Conservation (phyloP, 2,329 filamentous ascomycete species). For the Aspergillus terreus region DNA sequence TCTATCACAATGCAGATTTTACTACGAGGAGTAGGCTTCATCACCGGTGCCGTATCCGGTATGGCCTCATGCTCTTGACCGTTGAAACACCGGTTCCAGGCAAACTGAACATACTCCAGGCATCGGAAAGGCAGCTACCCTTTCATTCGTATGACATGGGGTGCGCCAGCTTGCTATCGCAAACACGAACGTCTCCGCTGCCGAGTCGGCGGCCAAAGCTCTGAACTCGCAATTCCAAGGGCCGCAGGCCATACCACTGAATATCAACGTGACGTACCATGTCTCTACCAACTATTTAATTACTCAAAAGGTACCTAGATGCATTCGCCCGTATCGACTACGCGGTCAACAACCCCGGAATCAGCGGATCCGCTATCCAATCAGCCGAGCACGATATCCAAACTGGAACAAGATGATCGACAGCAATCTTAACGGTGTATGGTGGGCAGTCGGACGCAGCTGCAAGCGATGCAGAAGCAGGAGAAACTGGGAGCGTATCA, state of each 20-base stretch:
- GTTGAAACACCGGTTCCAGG: not conserved
- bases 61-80: not conserved
- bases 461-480: conserved; percentile 9
- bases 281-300: not conserved
- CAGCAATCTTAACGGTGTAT: conserved; percentile 2
- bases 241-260: not conserved
- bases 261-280: not conserved
- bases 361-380: not conserved
- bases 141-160: not conserved
- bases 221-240: not conserved
- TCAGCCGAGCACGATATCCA: not conserved
- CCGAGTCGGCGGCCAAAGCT: not conserved
- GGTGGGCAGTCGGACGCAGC: conserved; percentile 7
- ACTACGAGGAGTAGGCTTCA: not conserved
- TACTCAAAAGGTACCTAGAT: not conserved
- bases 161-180: not conserved
- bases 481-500: conserved; percentile 2
- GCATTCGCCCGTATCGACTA: not conserved
- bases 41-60: not conserved
- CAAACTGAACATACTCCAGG: not conserved
- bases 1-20: not conserved
- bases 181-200: not conserved
- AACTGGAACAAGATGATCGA: not conserved
- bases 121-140: not conserved
- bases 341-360: not conserved